Evolutionary conservation across 1,284 basidiomycete genomes (phyloP).

Genomic region (Pseudozyma thailandica): DNA sequence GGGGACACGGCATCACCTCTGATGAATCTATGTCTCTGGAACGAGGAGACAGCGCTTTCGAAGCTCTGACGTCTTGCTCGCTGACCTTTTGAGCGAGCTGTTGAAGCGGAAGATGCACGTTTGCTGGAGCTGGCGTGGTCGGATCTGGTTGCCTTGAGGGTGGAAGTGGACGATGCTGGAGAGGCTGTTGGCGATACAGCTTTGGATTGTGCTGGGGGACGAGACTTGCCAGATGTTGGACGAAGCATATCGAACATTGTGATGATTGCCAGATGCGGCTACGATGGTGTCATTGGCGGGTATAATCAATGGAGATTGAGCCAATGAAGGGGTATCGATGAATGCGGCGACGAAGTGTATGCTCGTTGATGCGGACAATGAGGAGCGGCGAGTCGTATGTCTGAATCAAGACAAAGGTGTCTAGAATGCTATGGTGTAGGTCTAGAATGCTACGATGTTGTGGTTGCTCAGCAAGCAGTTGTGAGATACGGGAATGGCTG

Average conservation of each 20-base stretch:
- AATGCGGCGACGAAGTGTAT: background rate
- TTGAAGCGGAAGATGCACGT: constrained; percentile 8
- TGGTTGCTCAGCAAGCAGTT: too few relatives aligned
- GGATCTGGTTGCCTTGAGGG: constrained; percentile 26
- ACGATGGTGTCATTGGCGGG: too few relatives aligned
- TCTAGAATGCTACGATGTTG: too few relatives aligned
- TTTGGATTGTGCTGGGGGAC: constrained; percentile 5
- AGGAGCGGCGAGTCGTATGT: too few relatives aligned
- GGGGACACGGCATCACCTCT: too few relatives aligned
- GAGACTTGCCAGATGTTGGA: constrained; percentile 17
- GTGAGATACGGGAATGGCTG: too few relatives aligned
- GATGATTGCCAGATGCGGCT: too few relatives aligned
- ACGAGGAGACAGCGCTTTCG: constrained; percentile 32
- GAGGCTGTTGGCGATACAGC: constrained; percentile 27
- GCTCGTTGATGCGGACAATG: background rate
- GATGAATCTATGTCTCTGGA: constrained; percentile 11
- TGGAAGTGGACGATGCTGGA: constrained; percentile 48
- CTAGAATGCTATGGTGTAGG: too few relatives aligned
- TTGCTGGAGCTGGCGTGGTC: constrained; percentile 3
- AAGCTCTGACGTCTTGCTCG: constrained; percentile 40
- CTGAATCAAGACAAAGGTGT: too few relatives aligned
- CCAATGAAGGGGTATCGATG: background rate
- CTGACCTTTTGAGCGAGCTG: constrained; percentile 43
- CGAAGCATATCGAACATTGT: constrained; percentile 39
- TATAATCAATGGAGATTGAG: background rate